Base-by-base conservation (phyloP, 2,329 filamentous ascomycete species). In the Fusarium sp. region DNA sequence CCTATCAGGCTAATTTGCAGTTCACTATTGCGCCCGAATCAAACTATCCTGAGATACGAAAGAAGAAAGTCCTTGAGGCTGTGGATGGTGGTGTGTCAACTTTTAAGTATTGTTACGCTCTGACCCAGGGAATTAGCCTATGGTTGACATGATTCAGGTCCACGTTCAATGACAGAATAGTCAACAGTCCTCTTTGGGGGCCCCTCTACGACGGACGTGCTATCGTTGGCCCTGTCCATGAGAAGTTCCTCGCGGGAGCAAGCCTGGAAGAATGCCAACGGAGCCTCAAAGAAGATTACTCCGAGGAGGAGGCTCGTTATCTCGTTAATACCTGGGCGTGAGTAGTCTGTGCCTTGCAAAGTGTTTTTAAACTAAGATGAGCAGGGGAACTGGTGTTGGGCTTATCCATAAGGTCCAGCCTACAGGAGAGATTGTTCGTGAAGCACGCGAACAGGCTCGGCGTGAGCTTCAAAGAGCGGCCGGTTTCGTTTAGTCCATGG, bases 21-120 rank as follows among this genome's bases (percentile, higher is more conserved):
- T 88, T 88, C 64, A 80, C 85, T 48, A 81, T 84, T 20, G 80
- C 85, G 18, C 58, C 79, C 7, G 86, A 88, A 75, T 85, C 85
- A 18, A 73, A 74, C n/a, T 83, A 84, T 3, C 81, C 85, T 5
- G 81, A 84, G 7, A 79, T 77, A 51, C 80, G 82, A 41, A 86
- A 85, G 73, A 77, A 85, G 54, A 69, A 82, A 20, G 77, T 88
- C 36, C 74, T 87, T 24, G 75, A 82, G 39, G 80, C 84, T 20
- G 77, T 66, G 7, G 86, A 88, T 67, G 86, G 86, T 6, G 86
- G 82, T 10, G 65, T 79, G 20, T 80, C 83, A 7, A 88, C 86
- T 0, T 76, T 86, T 63, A 88, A 88, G 84, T 87, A 76, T 36
- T 74, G 8, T 17, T 15, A 12, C 10, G 14, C n/a, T 28, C 20